Evolutionary conservation across 2,329 filamentous ascomycete genomes (phyloP).

Genomic region (Helminthosporium solani): DNA sequence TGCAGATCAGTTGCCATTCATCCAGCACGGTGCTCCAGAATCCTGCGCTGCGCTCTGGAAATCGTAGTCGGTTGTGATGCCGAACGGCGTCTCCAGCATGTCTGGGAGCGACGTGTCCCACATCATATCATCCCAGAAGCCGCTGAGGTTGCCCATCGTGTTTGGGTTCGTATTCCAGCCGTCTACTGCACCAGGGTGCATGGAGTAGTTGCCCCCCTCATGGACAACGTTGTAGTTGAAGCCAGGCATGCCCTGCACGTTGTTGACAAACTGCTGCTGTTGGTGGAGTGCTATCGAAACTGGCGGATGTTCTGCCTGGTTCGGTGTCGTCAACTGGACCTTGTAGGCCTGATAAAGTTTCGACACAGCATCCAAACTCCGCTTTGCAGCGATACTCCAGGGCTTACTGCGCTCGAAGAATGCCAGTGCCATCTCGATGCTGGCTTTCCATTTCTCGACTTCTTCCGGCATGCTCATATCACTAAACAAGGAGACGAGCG

Average conservation of each 20-base stretch:
- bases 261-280: constrained; percentile 11
- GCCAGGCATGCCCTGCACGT: constrained; percentile 10
- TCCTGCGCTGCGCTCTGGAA: constrained; percentile 37
- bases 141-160: constrained; percentile 31
- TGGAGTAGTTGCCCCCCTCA: constrained; percentile 26
- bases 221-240: constrained; percentile 32
- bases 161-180: constrained; percentile 26
- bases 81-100: constrained; percentile 40
- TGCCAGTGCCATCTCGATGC: constrained; percentile 44
- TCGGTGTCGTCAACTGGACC: constrained; percentile 22
- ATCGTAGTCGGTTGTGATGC: constrained; percentile 37
- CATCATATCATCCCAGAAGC: constrained; percentile 47
- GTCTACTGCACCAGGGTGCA: constrained; percentile 21
- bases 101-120: constrained; percentile 44
- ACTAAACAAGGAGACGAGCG: constrained; percentile 72
- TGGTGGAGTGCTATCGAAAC: constrained; percentile 15
- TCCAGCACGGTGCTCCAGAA: constrained; percentile 37
- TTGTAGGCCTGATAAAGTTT: constrained; percentile 46
- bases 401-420: constrained; percentile 48
- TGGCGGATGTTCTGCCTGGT: constrained; percentile 12
- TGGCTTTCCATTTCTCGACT: constrained; percentile 43
- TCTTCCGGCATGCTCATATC: constrained; percentile 52
- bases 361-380: constrained; percentile 45
- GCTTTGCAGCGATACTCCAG: constrained; percentile 49
- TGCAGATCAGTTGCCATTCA: constrained; percentile 34